phyloP scores from a whole-genome alignment of 352 stramenopile species.

The Phytophthora pinifolia region DNA sequence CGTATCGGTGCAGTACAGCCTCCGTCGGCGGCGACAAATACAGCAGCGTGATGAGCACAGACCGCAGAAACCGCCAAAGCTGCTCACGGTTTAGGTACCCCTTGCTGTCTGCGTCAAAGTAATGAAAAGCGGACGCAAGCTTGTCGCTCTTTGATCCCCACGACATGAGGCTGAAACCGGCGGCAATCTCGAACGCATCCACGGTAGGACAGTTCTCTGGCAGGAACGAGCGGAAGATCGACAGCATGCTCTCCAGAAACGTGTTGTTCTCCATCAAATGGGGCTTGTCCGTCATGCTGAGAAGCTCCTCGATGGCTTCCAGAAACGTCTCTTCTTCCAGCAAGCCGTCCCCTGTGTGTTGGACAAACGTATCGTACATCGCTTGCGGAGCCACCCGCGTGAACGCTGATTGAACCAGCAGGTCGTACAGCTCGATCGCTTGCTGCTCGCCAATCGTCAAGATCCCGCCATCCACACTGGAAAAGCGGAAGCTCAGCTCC shows the following conservation, averaged over 20 bases:
- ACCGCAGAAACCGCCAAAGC: conserved; percentile 84
- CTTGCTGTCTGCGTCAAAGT: conserved; percentile 83
- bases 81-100: conserved; percentile 78
- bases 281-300: conserved; percentile 72
- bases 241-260: conserved; percentile 77
- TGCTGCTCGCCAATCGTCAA: conserved; percentile 62
- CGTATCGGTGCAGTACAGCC: conserved; percentile 53
- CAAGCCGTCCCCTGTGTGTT: conserved; percentile 80
- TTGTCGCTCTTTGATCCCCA: conserved; percentile 90
- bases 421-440: conserved; percentile 57
- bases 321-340: conserved; percentile 86
- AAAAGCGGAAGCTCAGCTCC: conserved; percentile 68
- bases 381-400: conserved; percentile 66
- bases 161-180: conserved; percentile 78
- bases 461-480: conserved; percentile 57
- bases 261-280: conserved; percentile 76
- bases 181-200: conserved; percentile 83
- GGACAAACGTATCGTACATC: conserved; percentile 88
- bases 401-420: conserved; percentile 68
- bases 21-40: conserved; percentile 68
- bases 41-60: conserved; percentile 71
- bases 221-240: conserved; percentile 75
- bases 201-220: conserved; percentile 62
- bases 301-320: conserved; percentile 74
- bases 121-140: conserved; percentile 79